Evolutionary conservation across 345 rosid genomes (phyloP), one percentile per base, ranked within the genome.

Genomic region (Melaleuca quinquenervia): DNA sequence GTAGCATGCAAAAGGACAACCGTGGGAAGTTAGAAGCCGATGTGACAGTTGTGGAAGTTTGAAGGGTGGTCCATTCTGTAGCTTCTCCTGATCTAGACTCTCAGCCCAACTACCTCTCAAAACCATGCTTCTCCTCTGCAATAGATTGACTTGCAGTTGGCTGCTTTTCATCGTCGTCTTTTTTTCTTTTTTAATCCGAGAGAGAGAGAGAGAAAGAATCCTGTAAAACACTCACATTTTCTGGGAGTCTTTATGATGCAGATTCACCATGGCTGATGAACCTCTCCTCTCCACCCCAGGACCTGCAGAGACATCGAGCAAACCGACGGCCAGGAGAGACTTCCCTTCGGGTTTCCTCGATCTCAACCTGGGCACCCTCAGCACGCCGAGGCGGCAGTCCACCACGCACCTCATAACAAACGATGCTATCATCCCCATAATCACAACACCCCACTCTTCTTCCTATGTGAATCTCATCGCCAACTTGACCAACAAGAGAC

Each of bases 381-480:
- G 87, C 52, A 55, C 90, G 10, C 53, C 90, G 50, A 44, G 89
- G n/a, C 92, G 90, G 32, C 92, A 83, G 52, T 88, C 95, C 58
- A 80, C 92, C 6, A 82, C 91, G 2, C 89, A 85, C 84, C 90
- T 90, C 82, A 62, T 90, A 87, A 83, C 90, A 22, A 87, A 52
- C 16, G 94, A 91, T 22, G 74, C 55, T 60, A 85, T 90, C 52
- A 85, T 89, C 86, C 90, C 94, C 56, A 52, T 90, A 26, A 82
- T 90, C 87, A 55, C 91, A n/a, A 50, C 91, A 18, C 91, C 91
- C 7, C 84, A 76, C 15, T 62, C 92, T 32, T 56, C 93, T 44
- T 89, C 96, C 64, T 86, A 84, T 62, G 85, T 84, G 15, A 92
- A 91, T 88, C 89, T 92, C 87, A 82, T 92, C 52, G 89, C 92